Conservation (phyloP, 306 rosid genomes). For the Trifolium dubium region DNA sequence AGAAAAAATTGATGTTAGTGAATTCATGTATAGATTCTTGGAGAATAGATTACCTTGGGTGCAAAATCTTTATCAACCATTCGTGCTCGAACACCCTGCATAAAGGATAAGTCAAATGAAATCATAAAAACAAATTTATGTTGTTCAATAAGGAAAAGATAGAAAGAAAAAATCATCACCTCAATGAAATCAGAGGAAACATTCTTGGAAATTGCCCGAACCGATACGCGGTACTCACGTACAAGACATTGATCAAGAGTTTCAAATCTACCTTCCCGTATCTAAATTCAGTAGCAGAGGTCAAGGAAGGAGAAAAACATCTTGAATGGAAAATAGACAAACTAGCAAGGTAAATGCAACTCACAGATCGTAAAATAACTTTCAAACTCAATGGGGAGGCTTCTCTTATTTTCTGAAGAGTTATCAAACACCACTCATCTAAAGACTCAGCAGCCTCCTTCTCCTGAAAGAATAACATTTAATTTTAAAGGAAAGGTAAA, state of each 20-base stretch:
- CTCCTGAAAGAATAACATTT: conserved; percentile 60
- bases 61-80: conserved; percentile 89
- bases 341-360: conserved; percentile 41
- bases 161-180: conserved; percentile 55
- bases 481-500: conserved; percentile 37
- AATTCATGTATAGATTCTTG: conserved; percentile 1
- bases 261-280: conserved; percentile 94
- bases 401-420: conserved; percentile 65
- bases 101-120: conserved; percentile 10
- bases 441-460: conserved; percentile 66
- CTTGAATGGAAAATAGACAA: conserved; percentile 33
- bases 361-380: conserved; percentile 84
- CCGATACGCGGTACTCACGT: conserved; percentile 80
- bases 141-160: conserved; percentile 6
- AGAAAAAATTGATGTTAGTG: neutral
- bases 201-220: conserved; percentile 57
- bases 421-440: conserved; percentile 69
- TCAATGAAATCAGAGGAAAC: conserved; percentile 77
- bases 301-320: conserved; percentile 27
- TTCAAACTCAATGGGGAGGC: conserved; percentile 95
- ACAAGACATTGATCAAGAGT: conserved; percentile 84
- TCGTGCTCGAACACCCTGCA: conserved; percentile 86
- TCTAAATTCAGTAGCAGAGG: conserved; percentile 56
- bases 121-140: conserved; percentile 26
- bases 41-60: conserved; percentile 71